Percentiles rank a stretch among this genome's conserved stretches.
These are phyloP conservation scores for Candida taoyuanica DNA, from an alignment of 805 yeast genomes.

Conservation along the genomic window DNA sequence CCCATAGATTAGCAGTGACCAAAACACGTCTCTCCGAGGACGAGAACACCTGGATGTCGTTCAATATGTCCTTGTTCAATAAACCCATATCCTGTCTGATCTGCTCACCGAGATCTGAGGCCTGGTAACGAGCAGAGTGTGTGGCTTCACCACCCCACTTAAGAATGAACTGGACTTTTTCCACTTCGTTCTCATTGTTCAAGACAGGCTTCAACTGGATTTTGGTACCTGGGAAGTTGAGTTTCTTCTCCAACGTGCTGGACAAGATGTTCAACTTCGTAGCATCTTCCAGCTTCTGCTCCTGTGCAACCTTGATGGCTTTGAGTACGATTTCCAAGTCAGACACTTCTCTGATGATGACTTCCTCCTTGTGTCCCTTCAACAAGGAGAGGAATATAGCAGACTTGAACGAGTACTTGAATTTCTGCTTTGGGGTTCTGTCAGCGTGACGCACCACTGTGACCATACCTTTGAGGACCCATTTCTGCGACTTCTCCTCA, in stretches of 20 bases:
- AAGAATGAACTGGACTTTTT: slow-evolving; percentile 90
- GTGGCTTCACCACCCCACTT: slow-evolving; percentile 99
- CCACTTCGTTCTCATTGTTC: slow-evolving; percentile 64
- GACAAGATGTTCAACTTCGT: slow-evolving; percentile 72
- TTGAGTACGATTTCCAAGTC: slow-evolving; percentile 83
- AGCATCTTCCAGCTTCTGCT: slow-evolving; percentile 73
- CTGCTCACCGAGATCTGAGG: slow-evolving; percentile 93
- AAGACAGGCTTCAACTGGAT: slow-evolving; percentile 91
- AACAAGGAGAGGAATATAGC: slow-evolving; percentile 79
- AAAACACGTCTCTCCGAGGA: slow-evolving; percentile 94
- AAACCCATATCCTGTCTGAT: slow-evolving; percentile 86
- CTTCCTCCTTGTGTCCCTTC: slow-evolving; percentile 95
- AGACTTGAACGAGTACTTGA: slow-evolving; percentile 89
- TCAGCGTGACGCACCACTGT: slow-evolving; percentile 95
- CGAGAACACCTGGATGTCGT: slow-evolving; percentile 81
- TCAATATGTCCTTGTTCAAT: slow-evolving; percentile 76
- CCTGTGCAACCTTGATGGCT: slow-evolving; percentile 78
- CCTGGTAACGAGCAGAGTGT: slow-evolving; percentile 93
- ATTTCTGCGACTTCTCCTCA: slow-evolving; percentile 61
- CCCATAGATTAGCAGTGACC: slow-evolving; percentile 85
- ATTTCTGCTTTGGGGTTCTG: slow-evolving; percentile 96
- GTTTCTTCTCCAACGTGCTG: slow-evolving; percentile 81
- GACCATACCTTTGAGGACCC: slow-evolving; percentile 94
- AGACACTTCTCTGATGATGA: slow-evolving; percentile 84
- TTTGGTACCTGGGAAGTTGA: slow-evolving; percentile 92